A percentile compares a stretch with the other conserved stretches of the same genome.
These are phyloP conservation scores for Metarhizium sp. DNA, from an alignment of 2,329 filamentous ascomycete species.

Conservation along the genomic window DNA sequence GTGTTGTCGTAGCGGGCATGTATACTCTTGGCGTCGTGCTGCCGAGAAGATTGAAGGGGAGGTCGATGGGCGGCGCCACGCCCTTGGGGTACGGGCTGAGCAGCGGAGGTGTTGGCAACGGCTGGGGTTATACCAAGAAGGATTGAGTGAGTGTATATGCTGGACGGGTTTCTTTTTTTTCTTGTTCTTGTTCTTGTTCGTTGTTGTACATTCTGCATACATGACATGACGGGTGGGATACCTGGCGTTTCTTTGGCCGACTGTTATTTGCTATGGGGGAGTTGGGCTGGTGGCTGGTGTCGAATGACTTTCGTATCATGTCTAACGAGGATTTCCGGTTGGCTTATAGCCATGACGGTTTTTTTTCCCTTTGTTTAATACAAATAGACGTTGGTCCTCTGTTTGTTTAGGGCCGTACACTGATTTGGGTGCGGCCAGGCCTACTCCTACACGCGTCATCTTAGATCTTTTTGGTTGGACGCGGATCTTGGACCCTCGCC, in stretches of 20 bases:
- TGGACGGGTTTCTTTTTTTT: not conserved
- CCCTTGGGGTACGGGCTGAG: constrained; percentile 47
- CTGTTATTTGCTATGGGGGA: not conserved
- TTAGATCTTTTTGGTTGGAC: not conserved
- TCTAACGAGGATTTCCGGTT: not conserved
- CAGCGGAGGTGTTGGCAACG: constrained; percentile 37
- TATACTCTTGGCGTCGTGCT: constrained; percentile 54
- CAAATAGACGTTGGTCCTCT: too few species aligned
- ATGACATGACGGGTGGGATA: not conserved
- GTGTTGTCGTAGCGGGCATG: constrained; percentile 41
- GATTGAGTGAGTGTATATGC: constrained; percentile 1
- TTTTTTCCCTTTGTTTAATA: too few species aligned
- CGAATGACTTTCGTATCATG: not conserved
- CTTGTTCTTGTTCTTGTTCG: not conserved
- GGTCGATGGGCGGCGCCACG: constrained; percentile 46
- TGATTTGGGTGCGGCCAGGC: too few species aligned
- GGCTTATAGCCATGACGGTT: not conserved
- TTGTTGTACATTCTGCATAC: not conserved
- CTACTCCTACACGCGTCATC: not conserved
- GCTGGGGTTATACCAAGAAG: constrained; percentile 49
- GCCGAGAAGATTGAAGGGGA: constrained; percentile 40
- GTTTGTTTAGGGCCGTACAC: too few species aligned
- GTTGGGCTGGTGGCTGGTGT: not conserved
- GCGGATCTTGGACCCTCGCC: constrained; percentile 22
- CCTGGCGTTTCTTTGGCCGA: constrained; percentile 1